Conservation (phyloP, 345 rosid genomes). For the Rhizophora apiculata region DNA sequence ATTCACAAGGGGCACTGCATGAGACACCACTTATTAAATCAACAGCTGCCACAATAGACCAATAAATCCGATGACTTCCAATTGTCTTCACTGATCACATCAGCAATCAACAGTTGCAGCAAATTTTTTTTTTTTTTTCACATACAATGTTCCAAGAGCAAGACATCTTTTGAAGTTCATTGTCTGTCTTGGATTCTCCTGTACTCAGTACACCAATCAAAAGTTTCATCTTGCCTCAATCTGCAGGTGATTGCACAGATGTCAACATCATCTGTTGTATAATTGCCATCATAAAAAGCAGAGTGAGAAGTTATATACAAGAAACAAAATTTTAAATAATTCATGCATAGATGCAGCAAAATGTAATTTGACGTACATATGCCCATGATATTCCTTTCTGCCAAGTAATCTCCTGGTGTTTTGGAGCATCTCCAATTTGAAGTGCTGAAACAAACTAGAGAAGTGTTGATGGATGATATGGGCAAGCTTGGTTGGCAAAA, state of each 20-base stretch:
- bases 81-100: not conserved
- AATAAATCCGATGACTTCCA: slow-evolving; percentile 3
- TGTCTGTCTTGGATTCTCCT: slow-evolving; percentile 65
- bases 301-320: not conserved
- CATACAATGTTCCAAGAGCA: slow-evolving; percentile 89
- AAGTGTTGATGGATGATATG: not conserved
- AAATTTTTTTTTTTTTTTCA: slow-evolving; percentile 26
- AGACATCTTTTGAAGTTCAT: slow-evolving; percentile 78
- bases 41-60: slow-evolving; percentile 47
- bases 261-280: slow-evolving; percentile 76
- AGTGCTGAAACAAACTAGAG: slow-evolving; percentile 47
- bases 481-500: not conserved
- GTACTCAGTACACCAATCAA: slow-evolving; percentile 94
- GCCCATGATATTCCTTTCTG: slow-evolving; percentile 91
- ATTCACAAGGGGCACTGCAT: slow-evolving; percentile 70
- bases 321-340: not conserved
- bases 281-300: slow-evolving; percentile 6
- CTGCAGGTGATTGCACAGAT: slow-evolving; percentile 94
- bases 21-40: slow-evolving; percentile 88
- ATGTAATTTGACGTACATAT: slow-evolving; percentile 46
- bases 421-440: slow-evolving; percentile 90
- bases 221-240: slow-evolving; percentile 93
- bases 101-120: not conserved
- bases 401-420: slow-evolving; percentile 72
- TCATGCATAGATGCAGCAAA: not conserved